A percentile compares a stretch with the other conserved stretches of the same genome.
These are phyloP conservation scores for Ustilago xerochloae DNA, from an alignment of 1,284 basidiomycete genomes.

Conservation along the genomic window DNA sequence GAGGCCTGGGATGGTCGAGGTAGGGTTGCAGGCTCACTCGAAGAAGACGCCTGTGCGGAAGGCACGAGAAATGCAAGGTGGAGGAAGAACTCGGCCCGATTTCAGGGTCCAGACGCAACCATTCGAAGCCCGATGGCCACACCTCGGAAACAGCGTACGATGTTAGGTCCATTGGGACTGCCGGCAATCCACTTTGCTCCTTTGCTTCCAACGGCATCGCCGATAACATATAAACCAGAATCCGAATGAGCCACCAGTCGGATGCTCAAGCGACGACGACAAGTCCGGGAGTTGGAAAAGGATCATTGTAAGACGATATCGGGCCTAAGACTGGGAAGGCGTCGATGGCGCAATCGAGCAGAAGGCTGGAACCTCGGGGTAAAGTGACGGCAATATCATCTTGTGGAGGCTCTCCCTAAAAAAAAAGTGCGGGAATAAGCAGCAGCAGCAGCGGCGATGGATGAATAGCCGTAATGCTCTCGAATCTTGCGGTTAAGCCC, in stretches of 20 bases:
- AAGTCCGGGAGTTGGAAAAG: not conserved
- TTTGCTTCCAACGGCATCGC: not conserved
- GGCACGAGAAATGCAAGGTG: not conserved
- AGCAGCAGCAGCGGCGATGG: not conserved
- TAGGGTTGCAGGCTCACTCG: not conserved
- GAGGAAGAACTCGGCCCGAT: conserved; percentile 2
- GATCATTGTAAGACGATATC: not conserved
- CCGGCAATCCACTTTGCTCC: not conserved
- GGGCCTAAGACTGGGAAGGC: not conserved
- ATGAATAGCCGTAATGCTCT: too few relatives aligned
- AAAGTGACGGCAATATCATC: not conserved
- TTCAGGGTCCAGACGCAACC: not conserved
- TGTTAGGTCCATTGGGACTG: not conserved
- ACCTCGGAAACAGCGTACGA: not conserved
- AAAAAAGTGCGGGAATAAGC: not conserved
- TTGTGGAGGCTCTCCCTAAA: not conserved
- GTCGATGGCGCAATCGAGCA: conserved; percentile 2
- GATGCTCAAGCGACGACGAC: not conserved
- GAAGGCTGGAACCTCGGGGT: too few relatives aligned
- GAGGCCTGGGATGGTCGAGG: too few relatives aligned
- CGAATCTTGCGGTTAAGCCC: too few relatives aligned
- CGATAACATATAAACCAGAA: too few relatives aligned
- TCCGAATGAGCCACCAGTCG: too few relatives aligned
- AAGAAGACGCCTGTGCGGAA: conserved; percentile 6
- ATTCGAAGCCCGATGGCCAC: not conserved